These are phyloP conservation scores for Aspergillus saccharolyticus DNA, from an alignment of 495 filamentous ascomycete genomes.

Conservation along the genomic window DNA sequence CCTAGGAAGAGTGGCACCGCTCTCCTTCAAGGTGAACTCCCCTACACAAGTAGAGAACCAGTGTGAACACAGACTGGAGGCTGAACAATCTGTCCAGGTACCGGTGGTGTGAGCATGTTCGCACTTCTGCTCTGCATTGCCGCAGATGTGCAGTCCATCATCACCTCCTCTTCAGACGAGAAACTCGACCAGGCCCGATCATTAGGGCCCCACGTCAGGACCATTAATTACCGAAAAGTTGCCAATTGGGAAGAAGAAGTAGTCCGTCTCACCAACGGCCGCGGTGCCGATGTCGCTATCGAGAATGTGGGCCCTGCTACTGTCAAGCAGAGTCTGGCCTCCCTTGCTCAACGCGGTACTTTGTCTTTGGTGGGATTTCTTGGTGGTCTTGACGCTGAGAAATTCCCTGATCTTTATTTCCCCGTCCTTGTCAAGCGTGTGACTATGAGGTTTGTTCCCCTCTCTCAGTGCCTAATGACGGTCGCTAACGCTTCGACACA, in stretches of 20 bases:
- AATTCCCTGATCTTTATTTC: background rate
- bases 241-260: constrained; percentile 43
- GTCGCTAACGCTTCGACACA: background rate
- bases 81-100: constrained; percentile 32
- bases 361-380: constrained; percentile 21
- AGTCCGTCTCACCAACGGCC: constrained; percentile 23
- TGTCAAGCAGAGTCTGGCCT: constrained; percentile 17
- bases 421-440: background rate
- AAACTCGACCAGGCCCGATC: constrained; percentile 57
- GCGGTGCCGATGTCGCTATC: constrained; percentile 19
- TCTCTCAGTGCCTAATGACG: background rate
- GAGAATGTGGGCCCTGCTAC: constrained; percentile 14
- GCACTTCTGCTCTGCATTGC: constrained; percentile 70
- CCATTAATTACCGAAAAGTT: constrained; percentile 57
- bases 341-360: constrained; percentile 14
- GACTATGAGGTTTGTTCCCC: background rate
- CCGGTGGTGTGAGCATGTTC: constrained; percentile 67
- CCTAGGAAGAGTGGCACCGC: background rate
- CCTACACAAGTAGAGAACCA: background rate
- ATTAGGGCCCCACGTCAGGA: constrained; percentile 31
- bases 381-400: background rate
- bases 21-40: background rate
- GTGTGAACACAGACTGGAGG: background rate
- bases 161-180: constrained; percentile 59
- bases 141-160: constrained; percentile 60